Conservation (phyloP, 2,329 filamentous ascomycete species). For the Aspergillus niger region DNA sequence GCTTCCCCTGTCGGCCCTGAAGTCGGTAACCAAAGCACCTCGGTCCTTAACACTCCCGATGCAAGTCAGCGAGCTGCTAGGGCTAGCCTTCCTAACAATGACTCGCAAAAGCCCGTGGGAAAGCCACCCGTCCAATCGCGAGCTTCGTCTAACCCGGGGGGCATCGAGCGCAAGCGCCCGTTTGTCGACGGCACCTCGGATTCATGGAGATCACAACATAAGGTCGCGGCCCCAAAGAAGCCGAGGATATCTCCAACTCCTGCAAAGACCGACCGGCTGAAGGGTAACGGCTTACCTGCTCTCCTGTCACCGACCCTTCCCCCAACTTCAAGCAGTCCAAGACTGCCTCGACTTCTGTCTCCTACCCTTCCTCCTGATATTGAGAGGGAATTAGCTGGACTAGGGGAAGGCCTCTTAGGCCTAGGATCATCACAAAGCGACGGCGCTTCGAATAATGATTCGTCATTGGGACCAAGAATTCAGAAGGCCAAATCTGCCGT, state of each 20-base stretch:
- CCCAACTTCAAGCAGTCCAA: conserved; percentile 42
- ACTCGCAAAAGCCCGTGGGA: conserved; percentile 16
- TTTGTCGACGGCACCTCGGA: conserved; percentile 25
- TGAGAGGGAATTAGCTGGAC: conserved; percentile 53
- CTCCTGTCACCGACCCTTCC: conserved; percentile 46
- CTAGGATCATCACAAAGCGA: conserved; percentile 21
- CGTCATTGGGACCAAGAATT: conserved; percentile 21
- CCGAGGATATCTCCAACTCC: conserved; percentile 41
- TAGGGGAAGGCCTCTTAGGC: conserved; percentile 38
- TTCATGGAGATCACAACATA: conserved; percentile 15
- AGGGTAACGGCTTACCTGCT: conserved; percentile 34
- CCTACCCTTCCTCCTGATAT: conserved; percentile 60
- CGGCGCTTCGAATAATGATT: conserved; percentile 20
- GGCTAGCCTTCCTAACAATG: conserved; percentile 19
- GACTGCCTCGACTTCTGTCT: conserved; percentile 58
- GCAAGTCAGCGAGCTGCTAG: conserved; percentile 26
- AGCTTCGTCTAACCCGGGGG: conserved; percentile 18
- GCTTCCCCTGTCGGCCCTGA: conserved; percentile 30
- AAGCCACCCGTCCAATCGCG: conserved; percentile 17
- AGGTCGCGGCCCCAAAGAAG: conserved; percentile 42
- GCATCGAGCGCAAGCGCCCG: conserved; percentile 31
- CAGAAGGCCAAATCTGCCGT: conserved; percentile 20
- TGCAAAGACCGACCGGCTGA: conserved; percentile 26
- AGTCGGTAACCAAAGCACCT: conserved; percentile 18
- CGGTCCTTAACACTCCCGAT: conserved; percentile 20